A percentile compares a stretch with the other conserved stretches of the same genome.
Evolutionary conservation across 2,329 filamentous ascomycete genomes (phyloP).

Genomic region (Cytospora chrysosperma): DNA sequence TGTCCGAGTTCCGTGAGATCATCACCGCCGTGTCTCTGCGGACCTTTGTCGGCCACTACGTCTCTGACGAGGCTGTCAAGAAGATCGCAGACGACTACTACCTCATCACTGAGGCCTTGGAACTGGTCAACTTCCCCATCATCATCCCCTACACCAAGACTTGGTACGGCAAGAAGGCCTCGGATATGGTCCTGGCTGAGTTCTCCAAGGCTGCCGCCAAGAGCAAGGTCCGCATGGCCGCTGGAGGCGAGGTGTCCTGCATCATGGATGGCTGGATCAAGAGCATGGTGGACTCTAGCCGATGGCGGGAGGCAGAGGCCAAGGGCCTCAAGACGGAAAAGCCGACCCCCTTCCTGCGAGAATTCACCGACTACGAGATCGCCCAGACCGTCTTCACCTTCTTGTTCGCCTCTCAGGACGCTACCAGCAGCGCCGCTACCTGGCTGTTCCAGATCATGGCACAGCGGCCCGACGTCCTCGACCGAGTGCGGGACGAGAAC

Average conservation of each 20-base stretch:
- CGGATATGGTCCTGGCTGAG: constrained; percentile 86
- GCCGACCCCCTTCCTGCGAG: constrained; percentile 77
- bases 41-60: constrained; percentile 97
- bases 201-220: constrained; percentile 92
- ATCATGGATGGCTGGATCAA: constrained; percentile 96
- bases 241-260: constrained; percentile 81
- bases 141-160: constrained; percentile 94
- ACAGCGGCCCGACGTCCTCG: constrained; percentile 87
- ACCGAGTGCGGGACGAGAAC: constrained; percentile 91
- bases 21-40: constrained; percentile 94
- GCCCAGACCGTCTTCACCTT: constrained; percentile 93
- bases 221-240: constrained; percentile 87
- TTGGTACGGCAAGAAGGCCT: constrained; percentile 95
- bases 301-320: constrained; percentile 75
- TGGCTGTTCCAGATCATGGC: constrained; percentile 96
- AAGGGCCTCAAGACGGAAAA: constrained; percentile 73
- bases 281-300: constrained; percentile 80
- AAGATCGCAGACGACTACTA: constrained; percentile 97
- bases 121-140: constrained; percentile 97
- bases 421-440: constrained; percentile 87
- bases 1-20: constrained; percentile 88
- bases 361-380: constrained; percentile 89
- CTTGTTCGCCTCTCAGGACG: constrained; percentile 95
- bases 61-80: constrained; percentile 84
- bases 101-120: constrained; percentile 89